Evolutionary conservation across 441 rosid genomes (phyloP), one percentile per base, ranked within the genome.

Genomic region (Sinapis alba): DNA sequence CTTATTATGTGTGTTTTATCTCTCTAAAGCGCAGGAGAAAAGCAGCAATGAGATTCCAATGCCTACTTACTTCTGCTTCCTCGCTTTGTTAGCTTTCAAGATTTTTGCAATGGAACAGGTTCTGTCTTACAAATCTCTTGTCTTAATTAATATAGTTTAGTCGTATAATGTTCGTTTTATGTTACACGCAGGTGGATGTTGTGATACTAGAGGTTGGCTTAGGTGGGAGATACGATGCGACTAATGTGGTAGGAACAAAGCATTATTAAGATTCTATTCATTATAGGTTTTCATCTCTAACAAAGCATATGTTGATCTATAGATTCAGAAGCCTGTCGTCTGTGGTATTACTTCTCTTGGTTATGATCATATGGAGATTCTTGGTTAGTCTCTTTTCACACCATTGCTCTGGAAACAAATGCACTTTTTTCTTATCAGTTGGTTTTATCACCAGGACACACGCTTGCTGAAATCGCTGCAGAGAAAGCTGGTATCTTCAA

Each of bases 331-430:
- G 75, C 99, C 98, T 53, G 58, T 90, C 19, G 97, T 92, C 0
- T 94, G 98, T 66, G 98, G 96, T 73, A 72, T 92, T 77, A 38
- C 94, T 78, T 92, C 97, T 79, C 96, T 94, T 58, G 99, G 99
- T 56, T 94, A 89, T 80, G 99, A 94, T 75, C 99, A 94, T 84
- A 94, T 89, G 97, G 98, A 92, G 85, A 94, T 94, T 80, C 97
- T 94, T 63, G 99, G 99, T 94, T 84, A 83, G 97, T 90, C 62
- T 82, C 11, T 75, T 16, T 75, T 69, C 50, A 19, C 19, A 3
- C 27, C 61, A 32, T 20, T 70, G 16, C 21, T 28, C 0, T 24
- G 69, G 19, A 34, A 32, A 15, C n/a, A 34, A 34, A 9, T 15
- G 28, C 3, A 21, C 11, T 54, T 21, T 19, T 1, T 41, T 13